Conservation (phyloP, 208 protist species). For the Crithidia sp. region DNA sequence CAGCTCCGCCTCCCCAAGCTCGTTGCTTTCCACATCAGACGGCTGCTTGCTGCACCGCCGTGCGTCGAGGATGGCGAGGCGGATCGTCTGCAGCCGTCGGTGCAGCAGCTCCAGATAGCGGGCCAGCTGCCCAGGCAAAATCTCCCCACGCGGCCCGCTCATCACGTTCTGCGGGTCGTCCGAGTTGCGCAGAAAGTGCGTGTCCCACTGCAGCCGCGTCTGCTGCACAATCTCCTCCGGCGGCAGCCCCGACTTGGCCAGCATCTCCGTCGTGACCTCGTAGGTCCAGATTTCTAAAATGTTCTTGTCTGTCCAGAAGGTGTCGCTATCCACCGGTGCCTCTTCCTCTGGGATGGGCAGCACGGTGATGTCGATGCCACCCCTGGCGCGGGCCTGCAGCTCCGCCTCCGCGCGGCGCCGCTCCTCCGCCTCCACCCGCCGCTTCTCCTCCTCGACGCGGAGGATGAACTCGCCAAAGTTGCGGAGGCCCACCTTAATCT, state of each 20-base stretch:
- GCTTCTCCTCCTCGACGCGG: conserved; percentile 39
- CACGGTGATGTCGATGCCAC: not conserved
- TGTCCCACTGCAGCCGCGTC: conserved; percentile 37
- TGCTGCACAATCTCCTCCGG: conserved; percentile 37
- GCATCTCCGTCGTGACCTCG: conserved; percentile 27
- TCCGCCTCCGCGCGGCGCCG: conserved; percentile 14
- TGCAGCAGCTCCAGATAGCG: conserved; percentile 30
- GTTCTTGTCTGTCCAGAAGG: conserved; percentile 31
- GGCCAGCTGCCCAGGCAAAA: conserved; percentile 22
- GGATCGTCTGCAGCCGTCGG: conserved; percentile 25
- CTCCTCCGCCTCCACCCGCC: conserved; percentile 15
- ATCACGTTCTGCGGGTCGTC: conserved; percentile 24
- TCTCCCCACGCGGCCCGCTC: conserved; percentile 8
- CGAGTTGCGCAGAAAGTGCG: conserved; percentile 23
- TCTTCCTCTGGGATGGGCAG: not conserved
- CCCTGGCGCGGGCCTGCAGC: not conserved
- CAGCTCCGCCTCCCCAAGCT: conserved; percentile 11
- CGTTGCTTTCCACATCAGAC: conserved; percentile 22
- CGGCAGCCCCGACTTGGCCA: conserved; percentile 29
- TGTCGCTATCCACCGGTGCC: not conserved
- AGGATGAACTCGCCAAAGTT: conserved; percentile 52
- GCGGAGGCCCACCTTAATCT: conserved; percentile 39
- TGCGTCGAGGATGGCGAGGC: conserved; percentile 32
- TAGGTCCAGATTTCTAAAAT: conserved; percentile 38
- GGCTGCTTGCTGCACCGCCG: conserved; percentile 24